Evolutionary conservation across 345 rosid species (phyloP).

Genomic region (Lagerstroemia speciosa): DNA sequence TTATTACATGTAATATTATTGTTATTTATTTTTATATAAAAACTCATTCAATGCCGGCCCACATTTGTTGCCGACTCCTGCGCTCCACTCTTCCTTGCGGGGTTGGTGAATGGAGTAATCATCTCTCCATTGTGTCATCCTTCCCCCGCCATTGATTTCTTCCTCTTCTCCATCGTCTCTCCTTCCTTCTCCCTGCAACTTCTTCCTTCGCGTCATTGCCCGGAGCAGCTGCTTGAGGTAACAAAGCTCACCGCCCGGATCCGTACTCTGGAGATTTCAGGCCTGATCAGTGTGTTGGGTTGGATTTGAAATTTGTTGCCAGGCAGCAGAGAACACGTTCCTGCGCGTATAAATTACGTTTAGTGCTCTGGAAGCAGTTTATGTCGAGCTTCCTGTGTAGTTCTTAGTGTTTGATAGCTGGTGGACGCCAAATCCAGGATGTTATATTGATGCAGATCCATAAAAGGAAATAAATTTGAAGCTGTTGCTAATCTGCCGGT

Average conservation of each 20-base stretch:
- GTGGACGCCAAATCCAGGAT: not conserved
- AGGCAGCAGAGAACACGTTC: not conserved
- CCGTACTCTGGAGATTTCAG: not conserved
- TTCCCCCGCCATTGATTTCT: not conserved
- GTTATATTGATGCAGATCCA: not conserved
- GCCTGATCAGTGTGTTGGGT: not conserved
- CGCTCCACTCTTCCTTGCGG: not conserved
- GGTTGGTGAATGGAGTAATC: not conserved
- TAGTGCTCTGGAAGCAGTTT: not conserved
- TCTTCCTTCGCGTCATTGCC: not conserved
- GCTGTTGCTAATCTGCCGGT: not conserved
- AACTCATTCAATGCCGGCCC: not conserved
- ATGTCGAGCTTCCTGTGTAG: not conserved
- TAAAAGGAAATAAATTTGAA: not conserved
- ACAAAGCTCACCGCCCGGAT: not conserved
- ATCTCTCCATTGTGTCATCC: not conserved
- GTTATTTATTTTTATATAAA: not conserved
- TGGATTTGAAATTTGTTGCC: not conserved
- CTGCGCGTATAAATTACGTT: not conserved
- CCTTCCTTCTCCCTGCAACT: not conserved
- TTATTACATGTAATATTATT: no score
- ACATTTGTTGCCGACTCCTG: not conserved
- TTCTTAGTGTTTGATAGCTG: not conserved
- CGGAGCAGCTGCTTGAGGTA: not conserved
- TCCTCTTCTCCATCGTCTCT: not conserved